Base-by-base conservation (phyloP, 2,329 filamentous ascomycete genomes). In the Venturia oleaginea region DNA sequence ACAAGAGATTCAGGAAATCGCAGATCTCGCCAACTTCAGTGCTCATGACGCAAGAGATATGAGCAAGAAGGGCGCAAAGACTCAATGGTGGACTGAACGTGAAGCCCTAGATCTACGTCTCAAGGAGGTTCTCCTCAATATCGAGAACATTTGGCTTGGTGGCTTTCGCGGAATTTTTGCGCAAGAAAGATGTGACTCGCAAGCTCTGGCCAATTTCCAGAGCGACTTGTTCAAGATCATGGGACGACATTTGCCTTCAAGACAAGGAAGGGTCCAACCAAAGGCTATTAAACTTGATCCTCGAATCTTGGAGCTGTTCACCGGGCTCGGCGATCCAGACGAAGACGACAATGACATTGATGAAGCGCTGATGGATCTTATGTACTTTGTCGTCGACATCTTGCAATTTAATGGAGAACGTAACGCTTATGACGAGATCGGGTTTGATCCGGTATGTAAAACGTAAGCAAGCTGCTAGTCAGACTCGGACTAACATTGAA, bases 361-460 rank as follows among this genome's bases (percentile, higher is more conserved):
- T 67, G 93, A 97, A 71, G 86, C 88, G 0, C 78, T 99, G n/a
- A 91, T 88, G 69, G 94, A 99, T 73, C 79, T 99, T 34, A 83
- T 99, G 3, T 97, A 97, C 76, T 97, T 97, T 72, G 90, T 97
- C 0, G 88, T 99, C 6, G 94, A 99, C 71, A 92, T 97, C 62
- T 81, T 99, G 2, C 94, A 97, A 73, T 97, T 99, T 75, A 91
- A 96, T 69, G 94, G 94, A 19, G 95, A 99, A 76, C 85, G 87
- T 59, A 99, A 97, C 72, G 94, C 95, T 0, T 97, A 97, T 75
- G 94, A 99, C 70, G 94, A 99, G 77, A 90, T 99, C 67, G 93
- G 97, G 75, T 96, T 97, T 72, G 94, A 99, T 69, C 79, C 82
- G 59, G 70, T 74, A 22, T 30, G 32, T 42, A 61, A 3, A 15